Conservation (phyloP, 148 eudicot species). For the Nyssa sinensis region DNA sequence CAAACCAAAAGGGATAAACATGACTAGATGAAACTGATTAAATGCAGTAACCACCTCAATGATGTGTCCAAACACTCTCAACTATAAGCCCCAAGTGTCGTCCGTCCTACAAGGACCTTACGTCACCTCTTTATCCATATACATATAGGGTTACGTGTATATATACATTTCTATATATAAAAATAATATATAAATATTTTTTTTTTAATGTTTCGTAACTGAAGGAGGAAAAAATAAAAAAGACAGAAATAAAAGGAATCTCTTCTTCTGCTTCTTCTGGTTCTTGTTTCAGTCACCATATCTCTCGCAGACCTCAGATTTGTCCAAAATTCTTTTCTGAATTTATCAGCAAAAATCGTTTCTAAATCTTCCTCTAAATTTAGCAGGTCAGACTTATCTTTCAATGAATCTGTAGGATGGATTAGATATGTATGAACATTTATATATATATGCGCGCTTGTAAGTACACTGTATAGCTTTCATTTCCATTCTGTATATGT, state of each 20-base stretch:
- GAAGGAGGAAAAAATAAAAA: neutral
- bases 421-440: neutral
- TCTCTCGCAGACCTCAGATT: constrained; percentile 15
- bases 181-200: neutral
- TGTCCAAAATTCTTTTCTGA: neutral
- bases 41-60: neutral
- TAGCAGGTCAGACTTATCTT: neutral
- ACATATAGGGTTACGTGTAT: no score
- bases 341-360: neutral
- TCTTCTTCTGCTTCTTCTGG: neutral
- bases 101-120: neutral
- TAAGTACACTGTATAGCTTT: constrained; percentile 5
- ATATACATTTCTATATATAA: no score
- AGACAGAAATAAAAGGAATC: neutral
- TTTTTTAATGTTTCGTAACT: neutral
- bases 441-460: neutral
- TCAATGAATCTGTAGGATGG: neutral
- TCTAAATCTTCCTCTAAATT: neutral
- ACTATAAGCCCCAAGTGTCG: neutral
- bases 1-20: neutral
- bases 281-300: constrained; percentile 4
- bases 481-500: neutral
- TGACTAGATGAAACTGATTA: neutral
- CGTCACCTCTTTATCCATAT: neutral
- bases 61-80: neutral